phyloP scores from a whole-genome alignment of 208 protist species.

The Strigomonas galati region DNA sequence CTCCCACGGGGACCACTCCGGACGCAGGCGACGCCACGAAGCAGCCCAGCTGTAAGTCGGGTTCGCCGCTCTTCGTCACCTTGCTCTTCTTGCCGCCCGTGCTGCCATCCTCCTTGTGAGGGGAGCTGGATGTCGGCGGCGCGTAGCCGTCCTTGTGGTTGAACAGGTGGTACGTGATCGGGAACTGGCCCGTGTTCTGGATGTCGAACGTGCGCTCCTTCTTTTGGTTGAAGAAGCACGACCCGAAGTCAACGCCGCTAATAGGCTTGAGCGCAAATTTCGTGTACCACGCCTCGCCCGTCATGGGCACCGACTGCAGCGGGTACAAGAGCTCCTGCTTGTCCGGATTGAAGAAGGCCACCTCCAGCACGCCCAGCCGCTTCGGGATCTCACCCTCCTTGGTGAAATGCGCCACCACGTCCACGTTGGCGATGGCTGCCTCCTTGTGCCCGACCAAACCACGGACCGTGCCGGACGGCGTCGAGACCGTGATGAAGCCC shows the following conservation, averaged over 20 bases:
- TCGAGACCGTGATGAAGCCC: slow-evolving; percentile 53
- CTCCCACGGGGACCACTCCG: slow-evolving; percentile 69
- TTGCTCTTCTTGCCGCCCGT: slow-evolving; percentile 21
- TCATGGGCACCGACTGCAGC: slow-evolving; percentile 73
- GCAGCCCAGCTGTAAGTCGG: slow-evolving; percentile 58
- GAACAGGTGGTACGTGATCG: slow-evolving; percentile 75
- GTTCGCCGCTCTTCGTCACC: slow-evolving; percentile 22
- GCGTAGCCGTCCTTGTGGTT: slow-evolving; percentile 56
- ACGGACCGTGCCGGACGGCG: slow-evolving; percentile 61
- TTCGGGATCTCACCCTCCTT: slow-evolving; percentile 79
- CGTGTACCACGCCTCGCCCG: slow-evolving; percentile 88
- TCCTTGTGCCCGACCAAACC: slow-evolving; percentile 87
- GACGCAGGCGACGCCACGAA: slow-evolving; percentile 70
- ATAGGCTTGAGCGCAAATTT: slow-evolving; percentile 86
- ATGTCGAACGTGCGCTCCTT: slow-evolving; percentile 86
- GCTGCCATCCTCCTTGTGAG: background rate
- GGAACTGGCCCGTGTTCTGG: slow-evolving; percentile 86
- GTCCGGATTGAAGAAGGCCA: slow-evolving; percentile 77
- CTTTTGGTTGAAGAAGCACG: slow-evolving; percentile 83
- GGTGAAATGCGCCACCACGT: slow-evolving; percentile 70
- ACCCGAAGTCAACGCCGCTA: slow-evolving; percentile 94
- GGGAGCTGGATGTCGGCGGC: background rate
- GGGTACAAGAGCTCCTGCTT: slow-evolving; percentile 83
- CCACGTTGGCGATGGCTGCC: slow-evolving; percentile 71
- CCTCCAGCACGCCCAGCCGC: slow-evolving; percentile 75